phyloP scores from a whole-genome alignment of 2,329 filamentous ascomycete genomes.

The Sclerotinia subarctica region DNA sequence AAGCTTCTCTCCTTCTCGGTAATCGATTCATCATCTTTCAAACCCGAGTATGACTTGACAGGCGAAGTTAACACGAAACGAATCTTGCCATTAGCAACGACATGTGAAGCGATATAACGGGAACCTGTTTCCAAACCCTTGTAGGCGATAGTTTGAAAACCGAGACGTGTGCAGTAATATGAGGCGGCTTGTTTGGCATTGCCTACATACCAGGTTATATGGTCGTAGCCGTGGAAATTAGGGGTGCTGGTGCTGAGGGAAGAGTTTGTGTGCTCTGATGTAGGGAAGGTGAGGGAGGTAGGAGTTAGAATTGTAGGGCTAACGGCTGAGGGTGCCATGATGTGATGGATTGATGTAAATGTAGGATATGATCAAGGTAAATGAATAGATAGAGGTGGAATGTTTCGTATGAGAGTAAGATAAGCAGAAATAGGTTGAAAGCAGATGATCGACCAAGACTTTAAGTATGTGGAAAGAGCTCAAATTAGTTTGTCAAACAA shows the following conservation, averaged over 20 bases:
- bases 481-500: not conserved
- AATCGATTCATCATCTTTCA: conserved; percentile 59
- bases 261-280: conserved; percentile 22
- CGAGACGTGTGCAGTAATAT: conserved; percentile 85
- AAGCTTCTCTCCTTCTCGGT: conserved; percentile 60
- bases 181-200: conserved; percentile 93
- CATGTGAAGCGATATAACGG: conserved; percentile 77
- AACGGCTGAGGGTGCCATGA: conserved; percentile 33
- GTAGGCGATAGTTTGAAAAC: conserved; percentile 80
- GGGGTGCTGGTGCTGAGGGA: conserved; percentile 33
- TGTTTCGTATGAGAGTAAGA: conserved; percentile 13
- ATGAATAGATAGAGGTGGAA: not conserved
- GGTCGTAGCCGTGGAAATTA: conserved; percentile 81
- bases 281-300: conserved; percentile 39
- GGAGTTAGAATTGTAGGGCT: conserved; percentile 24
- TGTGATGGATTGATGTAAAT: not conserved
- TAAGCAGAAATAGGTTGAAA: not conserved
- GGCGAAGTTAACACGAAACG: conserved; percentile 84
- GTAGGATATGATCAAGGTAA: not conserved
- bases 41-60: conserved; percentile 57
- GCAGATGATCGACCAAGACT: not conserved
- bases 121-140: conserved; percentile 84
- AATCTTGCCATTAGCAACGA: conserved; percentile 72
- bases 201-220: conserved; percentile 93
- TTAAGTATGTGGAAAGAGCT: not conserved